phyloP scores from a whole-genome alignment of 1,139 yeast genomes.

The Suhomyces wounanorum region DNA sequence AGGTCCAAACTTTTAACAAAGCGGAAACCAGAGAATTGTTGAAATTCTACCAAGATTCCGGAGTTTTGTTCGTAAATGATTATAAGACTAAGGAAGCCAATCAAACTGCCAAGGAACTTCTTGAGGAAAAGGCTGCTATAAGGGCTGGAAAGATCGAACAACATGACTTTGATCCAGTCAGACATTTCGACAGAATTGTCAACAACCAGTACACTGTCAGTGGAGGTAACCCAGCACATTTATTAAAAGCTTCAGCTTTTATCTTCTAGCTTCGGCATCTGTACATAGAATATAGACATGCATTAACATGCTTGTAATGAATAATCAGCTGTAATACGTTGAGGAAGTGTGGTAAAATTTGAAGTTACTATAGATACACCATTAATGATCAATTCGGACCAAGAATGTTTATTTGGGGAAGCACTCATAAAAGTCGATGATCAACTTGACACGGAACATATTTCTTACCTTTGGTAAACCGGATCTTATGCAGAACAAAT shows the following conservation, averaged over 20 bases:
- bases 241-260: slow-evolving; percentile 47
- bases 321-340: not conserved
- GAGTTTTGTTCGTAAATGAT: slow-evolving; percentile 49
- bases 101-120: slow-evolving; percentile 21
- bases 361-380: no score
- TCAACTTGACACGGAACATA: no score
- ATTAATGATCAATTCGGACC: no score
- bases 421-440: no score
- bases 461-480: no score
- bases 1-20: slow-evolving; percentile 52
- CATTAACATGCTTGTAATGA: not conserved
- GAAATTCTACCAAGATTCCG: slow-evolving; percentile 55
- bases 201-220: slow-evolving; percentile 68
- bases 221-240: slow-evolving; percentile 76
- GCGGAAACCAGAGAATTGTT: slow-evolving; percentile 58
- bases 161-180: slow-evolving; percentile 23
- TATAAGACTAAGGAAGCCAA: slow-evolving; percentile 46
- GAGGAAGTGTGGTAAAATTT: no score
- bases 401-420: no score
- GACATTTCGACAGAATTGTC: slow-evolving; percentile 35
- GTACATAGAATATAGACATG: slow-evolving; percentile 8
- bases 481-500: no score
- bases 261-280: slow-evolving; percentile 15
- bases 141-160: slow-evolving; percentile 21
- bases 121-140: slow-evolving; percentile 17